Conservation (phyloP, 176 grass and related monocot genomes). For the Triticum aestivum region IWGSC_CS_RefSeq_v2.1 NC_057803.1:91505182-91505681, state of each 20-base stretch:
- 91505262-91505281: no score
- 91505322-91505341: no score
- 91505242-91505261: no score
- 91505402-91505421: no score
- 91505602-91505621: not conserved
- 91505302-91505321: no score
- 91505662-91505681: not conserved
- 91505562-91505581: not conserved
- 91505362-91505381: no score
- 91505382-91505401: no score
- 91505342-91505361: no score
- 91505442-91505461: not conserved
- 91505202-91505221: no score
- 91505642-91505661: not conserved
- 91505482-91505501: not conserved
- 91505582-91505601: not conserved
- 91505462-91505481: not conserved
- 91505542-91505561: not conserved
- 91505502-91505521: not conserved
- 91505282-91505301: no score
- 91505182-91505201: no score
- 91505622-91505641: not conserved
- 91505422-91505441: not conserved
- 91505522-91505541: not conserved
- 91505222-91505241: no score